A percentile compares a stretch with the other conserved stretches of the same genome.
phyloP scores from a whole-genome alignment of 2,329 filamentous ascomycete species.

The Aureobasidium sp. region DNA sequence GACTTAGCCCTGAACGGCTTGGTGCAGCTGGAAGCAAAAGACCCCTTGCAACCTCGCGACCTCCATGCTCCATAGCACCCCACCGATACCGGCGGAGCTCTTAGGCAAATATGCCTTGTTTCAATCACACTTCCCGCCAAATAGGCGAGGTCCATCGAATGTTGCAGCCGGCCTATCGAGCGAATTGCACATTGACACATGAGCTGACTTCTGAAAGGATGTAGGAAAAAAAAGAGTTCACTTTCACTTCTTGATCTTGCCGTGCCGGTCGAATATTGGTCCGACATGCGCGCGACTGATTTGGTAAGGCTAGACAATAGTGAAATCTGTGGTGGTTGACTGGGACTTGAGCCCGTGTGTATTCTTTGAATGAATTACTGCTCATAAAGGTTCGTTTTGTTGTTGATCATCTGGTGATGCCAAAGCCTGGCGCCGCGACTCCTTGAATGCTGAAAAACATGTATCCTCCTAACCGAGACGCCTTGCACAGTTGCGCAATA shows the following conservation, averaged over 20 bases:
- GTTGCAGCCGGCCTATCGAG: no score
- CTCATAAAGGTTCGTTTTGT: conserved; percentile 7
- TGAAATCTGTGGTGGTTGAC: neutral
- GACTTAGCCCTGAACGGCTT: neutral
- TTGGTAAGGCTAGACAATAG: neutral
- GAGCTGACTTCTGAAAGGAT: no score
- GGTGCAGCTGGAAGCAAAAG: neutral
- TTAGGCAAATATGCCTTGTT: neutral
- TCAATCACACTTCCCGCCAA: neutral
- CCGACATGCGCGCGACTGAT: neutral
- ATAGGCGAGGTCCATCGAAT: neutral
- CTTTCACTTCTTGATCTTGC: neutral
- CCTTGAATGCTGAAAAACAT: conserved; percentile 7
- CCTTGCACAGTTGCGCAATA: conserved; percentile 3
- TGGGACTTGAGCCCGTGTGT: neutral
- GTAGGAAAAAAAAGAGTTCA: neutral
- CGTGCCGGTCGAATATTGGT: neutral
- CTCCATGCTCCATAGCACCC: no score
- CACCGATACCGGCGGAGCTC: conserved; percentile 1
- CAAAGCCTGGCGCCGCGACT: neutral
- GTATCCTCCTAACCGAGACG: conserved; percentile 10
- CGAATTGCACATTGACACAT: neutral
- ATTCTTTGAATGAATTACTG: neutral
- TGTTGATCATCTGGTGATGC: neutral
- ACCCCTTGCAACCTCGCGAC: neutral